Evolutionary conservation across 164 flowering plant species (phyloP), one percentile per base, ranked within the genome.

Genomic region (Brasenia schreberi): DNA sequence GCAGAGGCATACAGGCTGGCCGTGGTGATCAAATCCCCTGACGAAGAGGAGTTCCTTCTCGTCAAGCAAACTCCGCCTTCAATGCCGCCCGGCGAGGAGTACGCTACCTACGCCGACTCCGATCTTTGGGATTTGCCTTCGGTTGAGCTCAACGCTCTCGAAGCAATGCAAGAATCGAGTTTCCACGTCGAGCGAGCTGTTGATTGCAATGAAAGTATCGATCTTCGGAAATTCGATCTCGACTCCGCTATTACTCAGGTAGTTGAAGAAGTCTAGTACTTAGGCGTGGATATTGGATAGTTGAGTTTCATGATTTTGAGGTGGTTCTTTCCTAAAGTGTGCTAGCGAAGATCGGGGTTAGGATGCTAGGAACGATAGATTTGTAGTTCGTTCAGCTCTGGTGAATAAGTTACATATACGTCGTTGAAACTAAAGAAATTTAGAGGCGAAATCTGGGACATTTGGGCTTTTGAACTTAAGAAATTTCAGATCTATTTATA

Each of bases 71-170:
- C 80, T 12, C 96, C 77, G 0, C 97, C 96, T 0, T 87, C 88
- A 9, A 78, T 79, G 62, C 87, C 83, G 73, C 75, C 73, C 60
- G 83, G 82, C 44, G 79, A 79, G 16, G 96, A 93, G 76, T 93
- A 93, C 79, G 84, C 85, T 70, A 82, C 85, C 7, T 85, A 74
- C 76, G 70, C 80, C 7, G 98, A 90, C 78, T 86, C 97, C 39
- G 88, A 88, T 69, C 92, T 93, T 67, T 90, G 87, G 87, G 97
- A 93, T 85, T 77, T 93, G 69, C 98, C 98, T 59, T 87, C 82
- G 4, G 77, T 80, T 33, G 68, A 67, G 27, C 65, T 90, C 72
- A 73, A 72, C 45, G 75, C 59, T 10, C 64, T 77, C 6, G 72
- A 70, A 44, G 76, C 67, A 19, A 73, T 64, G 1, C 63, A 66